Base-by-base conservation (phyloP, 1,284 basidiomycete species). In the Dichomitus squalens region DNA sequence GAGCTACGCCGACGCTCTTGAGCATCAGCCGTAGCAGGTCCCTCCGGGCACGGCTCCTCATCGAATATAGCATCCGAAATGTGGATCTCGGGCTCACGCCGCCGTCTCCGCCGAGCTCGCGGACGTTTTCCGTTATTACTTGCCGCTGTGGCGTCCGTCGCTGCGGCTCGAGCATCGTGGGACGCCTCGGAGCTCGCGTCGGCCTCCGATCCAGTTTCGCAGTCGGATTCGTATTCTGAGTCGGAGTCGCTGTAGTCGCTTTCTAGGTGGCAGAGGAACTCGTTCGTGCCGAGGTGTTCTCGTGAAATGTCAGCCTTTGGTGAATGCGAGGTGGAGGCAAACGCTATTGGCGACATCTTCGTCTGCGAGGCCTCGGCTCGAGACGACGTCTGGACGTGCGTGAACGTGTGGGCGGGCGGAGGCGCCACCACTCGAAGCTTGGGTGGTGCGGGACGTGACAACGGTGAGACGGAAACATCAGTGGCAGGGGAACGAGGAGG, bases 41-140 rank as follows among this genome's bases (percentile, higher is more conserved):
- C 83, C 55, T 85, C 84, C 3, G 84, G 76, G 0, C 75, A 74
- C 5, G 81, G 79, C 43, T 85, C 76, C 14, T 78, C 76, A 61
- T 88, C 86, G 60, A 81, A 87, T 68, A 81, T 84, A 0, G 84
- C 84, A 4, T 81, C 83, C 3, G 86, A 88, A 27, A 89, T 82
- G 52, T 85, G 77, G 36, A 85, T 82, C 23, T 64, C 60, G 11
- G 70, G 67, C 21, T 62, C 63, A 48, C 64, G 53, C 57, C 48
- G 20, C 49, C 58, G 43, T 41, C 58, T 53, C 38, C 61, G 39
- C 38, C 59, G 46, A 34, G 18, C 44, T 29, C 44, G 44, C 44
- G 27, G 31, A 21, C 11, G 44, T 33, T 47, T 47, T 29, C 29
- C 31, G 9, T 33, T 47, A 12, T 2, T 18, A 7, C n/a, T 2